Base-by-base conservation (phyloP, 2,329 filamentous ascomycete genomes). In the Trichophyton equinum region DNA sequence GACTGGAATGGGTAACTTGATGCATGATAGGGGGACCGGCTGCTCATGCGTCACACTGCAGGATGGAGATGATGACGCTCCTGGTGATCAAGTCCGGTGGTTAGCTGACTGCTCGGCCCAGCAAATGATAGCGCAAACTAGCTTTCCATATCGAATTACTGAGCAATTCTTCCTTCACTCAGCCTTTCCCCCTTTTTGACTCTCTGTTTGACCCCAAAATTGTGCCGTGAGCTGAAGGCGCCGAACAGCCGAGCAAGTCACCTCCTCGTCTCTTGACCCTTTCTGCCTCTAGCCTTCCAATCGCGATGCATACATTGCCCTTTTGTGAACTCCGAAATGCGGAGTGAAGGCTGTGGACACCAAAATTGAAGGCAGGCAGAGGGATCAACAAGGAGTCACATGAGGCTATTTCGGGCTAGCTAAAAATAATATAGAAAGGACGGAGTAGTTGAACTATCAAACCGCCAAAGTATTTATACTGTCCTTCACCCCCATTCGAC, bases 21-120 rank as follows among this genome's bases (percentile, higher is more conserved):
- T 55, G 51, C 51, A 36, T 3, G 15, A 11, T 27, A 55, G 18
- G 51, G 46, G 13, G 27, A 22, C 51, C 18, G 20, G 4, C 13
- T n/a, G 27, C 1, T 55, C 22, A 55, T 53, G 51, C 15, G 51
- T 55, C 25, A 55, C 51, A 36, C 51, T 20, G 51, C 20, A 55
- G 51, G 51, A 55, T 55, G n/a, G 49, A 25, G 22, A 55, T 11
- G 25, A 55, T 55, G 25, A 55, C 27, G 51, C 51, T 55, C 51
- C 51, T 55, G 51, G 51, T 55, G 51, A 55, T 55, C 51, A 55
- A n/a, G 51, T 55, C 51, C 20, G 51, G 51, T 55, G 51, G 51
- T 33, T 36, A 4, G 9, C 11, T 38, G 13, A 13, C 18, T 20
- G 7, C 20, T 36, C 3, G 9, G 15, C 6, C 51, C 30, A 55